Evolutionary conservation across 306 rosid species (phyloP).

Genomic region (Quercus agrifolia): DNA sequence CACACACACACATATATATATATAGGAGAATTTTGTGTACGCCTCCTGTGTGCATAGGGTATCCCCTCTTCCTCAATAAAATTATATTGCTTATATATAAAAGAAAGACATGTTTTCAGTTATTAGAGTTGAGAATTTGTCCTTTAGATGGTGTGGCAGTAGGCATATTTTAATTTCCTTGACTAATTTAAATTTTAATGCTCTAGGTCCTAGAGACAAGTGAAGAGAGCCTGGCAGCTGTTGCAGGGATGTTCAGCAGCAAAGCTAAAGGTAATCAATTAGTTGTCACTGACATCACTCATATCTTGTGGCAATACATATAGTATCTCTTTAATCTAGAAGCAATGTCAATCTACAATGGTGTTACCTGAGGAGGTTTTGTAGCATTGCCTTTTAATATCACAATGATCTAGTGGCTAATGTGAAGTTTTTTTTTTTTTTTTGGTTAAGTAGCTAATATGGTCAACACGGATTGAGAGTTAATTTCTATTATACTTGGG

Average conservation of each 20-base stretch:
- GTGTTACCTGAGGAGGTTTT: neutral
- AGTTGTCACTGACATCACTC: neutral
- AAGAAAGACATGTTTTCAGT: neutral
- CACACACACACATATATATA: accelerated
- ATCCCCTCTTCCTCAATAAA: too few relatives aligned
- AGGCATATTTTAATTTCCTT: neutral
- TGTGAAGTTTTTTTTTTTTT: too few relatives aligned
- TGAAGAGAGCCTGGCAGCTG: constrained; percentile 98
- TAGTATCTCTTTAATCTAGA: neutral
- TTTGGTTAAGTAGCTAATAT: too few relatives aligned
- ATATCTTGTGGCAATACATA: neutral
- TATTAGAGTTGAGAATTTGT: neutral
- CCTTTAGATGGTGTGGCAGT: neutral
- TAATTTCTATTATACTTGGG: neutral
- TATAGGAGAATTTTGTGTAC: too few relatives aligned
- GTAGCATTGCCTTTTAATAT: neutral
- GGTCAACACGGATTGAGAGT: neutral
- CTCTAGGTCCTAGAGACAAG: constrained; percentile 77
- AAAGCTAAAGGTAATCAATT: constrained; percentile 89
- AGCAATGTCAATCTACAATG: neutral
- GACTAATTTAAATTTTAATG: constrained; percentile 16
- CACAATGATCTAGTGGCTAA: neutral
- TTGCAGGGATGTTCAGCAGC: constrained; percentile 99
- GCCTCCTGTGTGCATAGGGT: too few relatives aligned
- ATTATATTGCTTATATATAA: too few relatives aligned